Evolutionary conservation across 768 basidiomycete species (phyloP), one percentile per base, ranked within the genome.

Genomic region (Dioszegia crocea): DNA sequence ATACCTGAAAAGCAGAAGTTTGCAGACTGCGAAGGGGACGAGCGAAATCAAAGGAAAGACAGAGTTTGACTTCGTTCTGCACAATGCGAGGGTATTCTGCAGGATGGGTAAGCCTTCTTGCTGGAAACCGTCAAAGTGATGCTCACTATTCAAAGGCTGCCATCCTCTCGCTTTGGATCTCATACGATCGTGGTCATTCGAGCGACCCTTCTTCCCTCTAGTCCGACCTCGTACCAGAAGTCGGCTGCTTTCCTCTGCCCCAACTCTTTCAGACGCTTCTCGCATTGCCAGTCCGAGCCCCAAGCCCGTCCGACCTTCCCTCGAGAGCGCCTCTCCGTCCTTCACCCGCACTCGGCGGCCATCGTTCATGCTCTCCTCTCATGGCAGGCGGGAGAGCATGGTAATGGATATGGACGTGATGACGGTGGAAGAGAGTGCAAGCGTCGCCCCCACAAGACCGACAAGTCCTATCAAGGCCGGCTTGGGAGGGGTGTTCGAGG

Each of bases 11-110:
- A 85, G 86, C 30, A 93, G 88, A 80, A 92, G 92, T 0, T 78
- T 98, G 26, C 94, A 98, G 79, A 86, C 94, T 3, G 88, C 88
- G 1, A 87, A 92, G 73, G 94, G 94, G 14, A 91, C 89, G 0
- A 91, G 86, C 66, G 89, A 93, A 68, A 66, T 97, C 27, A 86
- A 89, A 0, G 88, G 88, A 17, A 82, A 83, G 44, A 84, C 86
- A 12, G 94, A 99, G 73, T 97, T 93, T 78, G 92, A 89, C 72
- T 98, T 98, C 74, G 90, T 99, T 10, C 80, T 93, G 27, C 93
- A 98, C 78, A 91, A 91, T 66, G 89, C 92, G 0, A 84, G 91
- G 27, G 88, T 94, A 8, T 92, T 97, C 66, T 91, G 88, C 68
- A 81, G 90, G 59, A 94, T 97, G 91, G 96, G 94, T 90, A 64